Evolutionary conservation across 257 asterid genomes (phyloP), one percentile per base, ranked within the genome.

Genomic region (Solanum okadae): DNA sequence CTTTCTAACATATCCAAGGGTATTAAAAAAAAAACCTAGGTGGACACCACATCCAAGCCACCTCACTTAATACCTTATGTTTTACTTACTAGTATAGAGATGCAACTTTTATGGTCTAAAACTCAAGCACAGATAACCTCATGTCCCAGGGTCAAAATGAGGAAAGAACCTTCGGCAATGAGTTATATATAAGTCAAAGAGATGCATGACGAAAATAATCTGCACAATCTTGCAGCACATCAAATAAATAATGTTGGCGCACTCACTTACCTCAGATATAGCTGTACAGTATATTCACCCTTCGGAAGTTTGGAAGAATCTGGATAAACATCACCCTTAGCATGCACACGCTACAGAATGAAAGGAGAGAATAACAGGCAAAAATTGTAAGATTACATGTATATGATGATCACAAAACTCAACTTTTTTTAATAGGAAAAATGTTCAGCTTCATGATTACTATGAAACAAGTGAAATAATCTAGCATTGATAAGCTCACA

Each of bases 291-390:
- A 91, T 92, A 96, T 88, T 97, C 98, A 87, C 98, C 99, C 98
- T 96, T 97, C 34, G 99, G 98, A 91, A 97, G 94, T 91, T 94
- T 96, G 34, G 94, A 92, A 23, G 90, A 72, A 11, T 91, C 92
- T 83, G 99, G 99, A 94, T 97, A 97, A 88, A 96, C 99, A 89
- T 97, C 99, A 89, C 99, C 99, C 95, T 89, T 89, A 86, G 98
- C 91, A 91, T 93, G 91, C 72, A 96, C 96, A 83, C 99, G 97
- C 99, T 97, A 91, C 93, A 94, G 38, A 84, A 63, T 90, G 73
- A 63, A 89, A 52, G 31, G 83, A 86, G 87, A 88, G 84, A 4
- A 85, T 88, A 89, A 79, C 29, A 82, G 70, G 70, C 77, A 76
- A 49, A 71, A 81, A 77, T 34, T 33, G 77, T 37, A 29, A 84